Percentiles rank a stretch among this genome's conserved stretches.
phyloP scores from a whole-genome alignment of 2,329 filamentous ascomycete genomes.

The Aspergillus sp. region DNA sequence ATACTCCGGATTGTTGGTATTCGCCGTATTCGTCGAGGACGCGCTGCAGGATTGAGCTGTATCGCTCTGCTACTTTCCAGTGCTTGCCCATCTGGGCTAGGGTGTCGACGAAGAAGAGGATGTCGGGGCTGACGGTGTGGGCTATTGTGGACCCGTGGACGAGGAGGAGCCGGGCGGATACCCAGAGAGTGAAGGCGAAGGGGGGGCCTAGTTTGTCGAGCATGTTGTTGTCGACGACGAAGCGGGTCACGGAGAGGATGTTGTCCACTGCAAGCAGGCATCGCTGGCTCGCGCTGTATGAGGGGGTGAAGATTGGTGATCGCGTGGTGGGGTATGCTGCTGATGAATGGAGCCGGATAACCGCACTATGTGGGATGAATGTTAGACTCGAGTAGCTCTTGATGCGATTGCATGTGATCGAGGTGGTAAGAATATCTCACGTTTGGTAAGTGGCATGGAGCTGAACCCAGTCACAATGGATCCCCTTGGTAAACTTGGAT shows the following conservation, averaged over 20 bases:
- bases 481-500: constrained; percentile 63
- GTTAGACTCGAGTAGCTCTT: constrained; percentile 10
- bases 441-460: constrained; percentile 88
- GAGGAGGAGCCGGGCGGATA: constrained; percentile 79
- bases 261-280: constrained; percentile 82
- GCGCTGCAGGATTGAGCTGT: constrained; percentile 74
- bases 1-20: constrained; percentile 62
- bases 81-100: constrained; percentile 77
- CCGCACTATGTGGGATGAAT: constrained; percentile 54
- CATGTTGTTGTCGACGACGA: constrained; percentile 73
- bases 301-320: constrained; percentile 85
- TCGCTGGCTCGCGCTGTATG: constrained; percentile 78
- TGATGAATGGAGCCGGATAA: constrained; percentile 88
- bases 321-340: constrained; percentile 88
- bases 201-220: constrained; percentile 81
- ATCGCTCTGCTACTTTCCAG: constrained; percentile 84
- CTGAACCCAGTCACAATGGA: constrained; percentile 87
- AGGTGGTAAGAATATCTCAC: constrained; percentile 42
- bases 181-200: constrained; percentile 91
- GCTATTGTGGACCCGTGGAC: constrained; percentile 91
- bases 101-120: constrained; percentile 78
- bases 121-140: constrained; percentile 75
- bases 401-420: neutral
- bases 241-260: constrained; percentile 75
- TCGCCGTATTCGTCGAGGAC: constrained; percentile 86